Evolutionary conservation across 2,329 filamentous ascomycete species (phyloP).

Genomic region (Huntiella bhutanensis): DNA sequence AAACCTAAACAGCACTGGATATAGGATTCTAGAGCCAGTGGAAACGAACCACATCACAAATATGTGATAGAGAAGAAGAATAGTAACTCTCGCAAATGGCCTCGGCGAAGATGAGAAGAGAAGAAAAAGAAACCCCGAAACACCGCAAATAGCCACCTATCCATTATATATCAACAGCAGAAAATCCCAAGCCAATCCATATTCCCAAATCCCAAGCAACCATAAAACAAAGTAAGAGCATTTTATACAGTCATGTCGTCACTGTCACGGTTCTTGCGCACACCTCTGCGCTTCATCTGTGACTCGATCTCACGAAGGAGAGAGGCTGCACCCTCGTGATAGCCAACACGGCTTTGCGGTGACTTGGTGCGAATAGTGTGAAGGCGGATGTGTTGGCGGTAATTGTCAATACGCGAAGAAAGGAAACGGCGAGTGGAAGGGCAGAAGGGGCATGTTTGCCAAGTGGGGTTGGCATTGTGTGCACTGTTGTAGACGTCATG

Average conservation of each 20-base stretch:
- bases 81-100: background rate
- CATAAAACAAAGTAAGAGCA: background rate
- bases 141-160: background rate
- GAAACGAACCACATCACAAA: background rate
- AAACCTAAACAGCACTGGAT: background rate
- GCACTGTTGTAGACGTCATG: conserved; percentile 5
- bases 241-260: background rate
- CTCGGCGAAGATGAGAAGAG: conserved; percentile 3
- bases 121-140: background rate
- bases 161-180: background rate
- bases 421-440: conserved; percentile 9
- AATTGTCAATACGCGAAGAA: conserved; percentile 20
- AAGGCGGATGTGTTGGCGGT: conserved; percentile 20
- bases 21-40: background rate
- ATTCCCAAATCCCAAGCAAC: background rate
- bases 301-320: conserved; percentile 13
- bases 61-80: conserved; percentile 5
- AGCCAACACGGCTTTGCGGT: conserved; percentile 18
- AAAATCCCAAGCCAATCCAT: background rate
- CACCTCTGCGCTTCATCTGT: conserved; percentile 10
- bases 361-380: conserved; percentile 17
- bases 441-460: conserved; percentile 12
- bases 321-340: conserved; percentile 15
- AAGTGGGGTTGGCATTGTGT: conserved; percentile 9
- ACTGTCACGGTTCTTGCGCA: conserved; percentile 10